Percentiles rank a stretch among this genome's conserved stretches.
Conservation (phyloP, 495 filamentous ascomycete species). For the Astrothelium subdiscretum region DNA sequence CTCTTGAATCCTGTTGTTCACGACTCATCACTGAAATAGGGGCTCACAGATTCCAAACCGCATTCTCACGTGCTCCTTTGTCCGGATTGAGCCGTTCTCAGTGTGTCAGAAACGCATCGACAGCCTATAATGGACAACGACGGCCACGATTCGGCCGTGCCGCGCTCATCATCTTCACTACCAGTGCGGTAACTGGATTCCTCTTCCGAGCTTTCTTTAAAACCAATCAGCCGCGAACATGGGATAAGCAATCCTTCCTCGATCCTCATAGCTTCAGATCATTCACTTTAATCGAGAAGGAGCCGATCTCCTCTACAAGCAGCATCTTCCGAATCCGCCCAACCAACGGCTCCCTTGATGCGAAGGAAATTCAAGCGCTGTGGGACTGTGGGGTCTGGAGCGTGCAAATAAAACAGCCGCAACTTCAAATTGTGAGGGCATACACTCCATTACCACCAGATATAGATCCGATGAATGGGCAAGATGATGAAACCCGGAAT, state of each 20-base stretch:
- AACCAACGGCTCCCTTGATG: slow-evolving; percentile 23
- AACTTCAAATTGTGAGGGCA: slow-evolving; percentile 73
- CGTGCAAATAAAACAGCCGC: slow-evolving; percentile 86
- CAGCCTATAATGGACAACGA: neutral
- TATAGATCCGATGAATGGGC: slow-evolving; percentile 17
- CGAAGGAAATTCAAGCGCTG: slow-evolving; percentile 27
- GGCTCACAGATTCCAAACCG: neutral
- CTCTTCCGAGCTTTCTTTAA: neutral
- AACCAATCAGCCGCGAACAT: neutral
- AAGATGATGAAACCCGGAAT: slow-evolving; percentile 28
- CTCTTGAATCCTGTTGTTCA: neutral
- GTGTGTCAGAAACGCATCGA: neutral
- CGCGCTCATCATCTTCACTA: neutral
- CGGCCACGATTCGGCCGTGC: neutral
- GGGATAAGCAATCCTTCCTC: neutral
- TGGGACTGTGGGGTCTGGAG: slow-evolving; percentile 62
- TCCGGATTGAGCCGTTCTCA: neutral
- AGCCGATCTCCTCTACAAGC: slow-evolving; percentile 61
- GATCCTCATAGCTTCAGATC: neutral
- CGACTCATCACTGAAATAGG: too few relatives aligned
- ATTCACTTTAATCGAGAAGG: slow-evolving; percentile 47
- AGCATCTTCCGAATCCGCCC: slow-evolving; percentile 58
- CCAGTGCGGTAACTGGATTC: neutral
- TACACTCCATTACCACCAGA: slow-evolving; percentile 75
- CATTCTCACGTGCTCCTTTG: neutral